phyloP scores from a whole-genome alignment of 108 stramenopile species.

The Hondaea fermentalgiana region DNA sequence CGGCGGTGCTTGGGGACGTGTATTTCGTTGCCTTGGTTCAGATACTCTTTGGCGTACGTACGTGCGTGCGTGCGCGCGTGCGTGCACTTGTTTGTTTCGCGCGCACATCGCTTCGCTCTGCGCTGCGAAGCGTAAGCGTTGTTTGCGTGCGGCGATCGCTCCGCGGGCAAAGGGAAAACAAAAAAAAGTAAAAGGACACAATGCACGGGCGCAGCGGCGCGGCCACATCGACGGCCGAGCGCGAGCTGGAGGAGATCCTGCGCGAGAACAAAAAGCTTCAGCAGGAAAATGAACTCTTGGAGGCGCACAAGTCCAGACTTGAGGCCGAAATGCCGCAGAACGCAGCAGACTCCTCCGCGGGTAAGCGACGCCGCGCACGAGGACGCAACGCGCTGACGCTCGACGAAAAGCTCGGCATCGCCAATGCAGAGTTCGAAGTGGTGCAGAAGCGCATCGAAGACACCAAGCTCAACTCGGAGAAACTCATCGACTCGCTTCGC shows the following conservation, averaged over 20 bases:
- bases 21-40: too few species aligned
- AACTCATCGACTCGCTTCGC: slow-evolving; percentile 50
- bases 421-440: slow-evolving; percentile 29
- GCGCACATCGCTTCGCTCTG: too few species aligned
- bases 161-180: too few species aligned
- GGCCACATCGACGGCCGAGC: neutral
- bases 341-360: slow-evolving; percentile 22
- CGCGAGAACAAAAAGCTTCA: slow-evolving; percentile 33
- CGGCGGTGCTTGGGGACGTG: too few species aligned
- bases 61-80: too few species aligned
- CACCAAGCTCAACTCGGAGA: slow-evolving; percentile 29
- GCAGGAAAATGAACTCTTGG: slow-evolving; percentile 34
- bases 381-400: slow-evolving; percentile 28
- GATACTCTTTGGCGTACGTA: too few species aligned
- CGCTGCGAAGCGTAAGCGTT: too few species aligned
- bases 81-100: too few species aligned
- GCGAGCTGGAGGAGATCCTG: slow-evolving; percentile 34
- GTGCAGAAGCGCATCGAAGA: slow-evolving; percentile 13
- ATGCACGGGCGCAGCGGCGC: neutral
- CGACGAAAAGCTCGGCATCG: slow-evolving; percentile 49
- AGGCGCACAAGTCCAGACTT: slow-evolving; percentile 36
- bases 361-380: slow-evolving; percentile 20
- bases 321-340: neutral
- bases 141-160: too few species aligned
- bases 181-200: too few species aligned